Evolutionary conservation across 257 asterid genomes (phyloP).

Genomic region (Jasminum sambac): DNA sequence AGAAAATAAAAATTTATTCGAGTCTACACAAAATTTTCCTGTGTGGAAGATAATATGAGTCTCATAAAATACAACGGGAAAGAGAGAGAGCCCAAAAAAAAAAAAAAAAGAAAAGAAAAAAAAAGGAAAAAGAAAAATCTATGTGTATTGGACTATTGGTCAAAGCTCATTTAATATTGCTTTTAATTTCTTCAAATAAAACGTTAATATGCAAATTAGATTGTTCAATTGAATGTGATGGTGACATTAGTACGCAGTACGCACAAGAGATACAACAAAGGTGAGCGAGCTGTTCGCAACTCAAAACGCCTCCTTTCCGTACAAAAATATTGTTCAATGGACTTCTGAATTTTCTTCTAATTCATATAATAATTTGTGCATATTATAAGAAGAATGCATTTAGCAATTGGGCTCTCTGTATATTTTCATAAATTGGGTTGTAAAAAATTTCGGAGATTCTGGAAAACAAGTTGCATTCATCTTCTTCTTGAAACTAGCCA

Average conservation of each 20-base stretch:
- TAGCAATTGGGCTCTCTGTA: not conserved
- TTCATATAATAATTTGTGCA: not conserved
- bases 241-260: constrained; percentile 27
- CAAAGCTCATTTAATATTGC: constrained; percentile 17
- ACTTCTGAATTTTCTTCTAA: not conserved
- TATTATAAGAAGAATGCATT: constrained; percentile 11
- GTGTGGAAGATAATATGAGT: too few relatives aligned
- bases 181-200: not conserved
- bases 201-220: constrained; percentile 27
- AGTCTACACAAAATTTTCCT: too few relatives aligned
- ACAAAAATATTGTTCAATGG: constrained; percentile 26
- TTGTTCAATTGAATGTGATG: constrained; percentile 24
- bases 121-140: not conserved
- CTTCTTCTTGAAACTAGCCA: not conserved
- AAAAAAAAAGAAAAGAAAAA: too few relatives aligned
- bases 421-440: not conserved
- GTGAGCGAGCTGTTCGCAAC: constrained; percentile 50
- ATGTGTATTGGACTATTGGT: not conserved
- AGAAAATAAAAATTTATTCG: too few relatives aligned
- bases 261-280: constrained; percentile 25
- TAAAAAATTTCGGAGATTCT: not conserved
- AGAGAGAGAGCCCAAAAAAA: too few relatives aligned
- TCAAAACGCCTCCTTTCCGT: constrained; percentile 32
- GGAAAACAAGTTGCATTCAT: not conserved
- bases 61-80: too few relatives aligned